Percentiles rank a stretch among this genome's conserved stretches.
These are phyloP conservation scores for Diaporthe ampelina DNA, from an alignment of 2,329 filamentous ascomycete species.

Conservation along the genomic window DNA sequence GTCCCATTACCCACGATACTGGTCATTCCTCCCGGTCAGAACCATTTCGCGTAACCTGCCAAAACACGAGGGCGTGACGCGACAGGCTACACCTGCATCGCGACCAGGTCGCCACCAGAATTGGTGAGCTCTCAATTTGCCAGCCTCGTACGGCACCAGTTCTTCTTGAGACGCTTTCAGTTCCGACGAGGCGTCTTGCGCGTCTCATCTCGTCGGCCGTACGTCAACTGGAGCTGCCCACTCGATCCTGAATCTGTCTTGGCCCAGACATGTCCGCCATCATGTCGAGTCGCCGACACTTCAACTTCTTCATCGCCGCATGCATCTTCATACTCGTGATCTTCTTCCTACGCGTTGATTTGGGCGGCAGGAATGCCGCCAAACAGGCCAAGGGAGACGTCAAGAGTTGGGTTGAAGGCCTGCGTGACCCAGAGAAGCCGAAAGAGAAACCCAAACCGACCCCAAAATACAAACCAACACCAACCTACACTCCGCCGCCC, in stretches of 20 bases:
- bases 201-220: background rate
- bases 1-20: background rate
- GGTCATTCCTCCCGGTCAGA: background rate
- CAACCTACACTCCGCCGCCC: constrained; percentile 48
- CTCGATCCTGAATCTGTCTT: no score
- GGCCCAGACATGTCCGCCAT: constrained; percentile 15
- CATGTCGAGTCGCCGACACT: constrained; percentile 26
- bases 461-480: constrained; percentile 46
- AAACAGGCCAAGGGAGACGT: constrained; percentile 30
- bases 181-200: background rate
- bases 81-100: background rate
- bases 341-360: constrained; percentile 33
- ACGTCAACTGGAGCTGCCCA: background rate
- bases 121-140: background rate
- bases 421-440: background rate
- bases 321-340: constrained; percentile 28
- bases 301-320: constrained; percentile 10
- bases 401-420: constrained; percentile 2
- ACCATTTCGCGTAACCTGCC: background rate
- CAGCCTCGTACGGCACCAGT: background rate
- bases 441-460: background rate
- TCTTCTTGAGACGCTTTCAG: background rate
- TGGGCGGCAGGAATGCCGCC: background rate
- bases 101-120: background rate
- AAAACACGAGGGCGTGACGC: background rate